These are phyloP conservation scores for Tolypocladium cylindrosporum DNA, from an alignment of 2,329 filamentous ascomycete genomes.

Conservation along the genomic window DNA sequence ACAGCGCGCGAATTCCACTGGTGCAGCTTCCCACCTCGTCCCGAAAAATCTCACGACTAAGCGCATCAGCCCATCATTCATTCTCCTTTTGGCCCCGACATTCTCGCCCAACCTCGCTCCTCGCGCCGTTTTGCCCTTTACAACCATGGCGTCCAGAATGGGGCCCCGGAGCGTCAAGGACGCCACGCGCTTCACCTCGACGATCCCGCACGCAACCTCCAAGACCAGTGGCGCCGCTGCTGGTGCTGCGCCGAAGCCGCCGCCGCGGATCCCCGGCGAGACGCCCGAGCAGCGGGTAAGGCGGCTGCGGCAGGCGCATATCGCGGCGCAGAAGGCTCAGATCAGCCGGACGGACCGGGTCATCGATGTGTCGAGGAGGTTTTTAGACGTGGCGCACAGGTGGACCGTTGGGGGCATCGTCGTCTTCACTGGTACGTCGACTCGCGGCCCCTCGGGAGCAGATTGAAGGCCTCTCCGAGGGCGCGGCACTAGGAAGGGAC, in stretches of 20 bases:
- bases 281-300: slow-evolving; percentile 61
- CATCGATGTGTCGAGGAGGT: slow-evolving; percentile 34
- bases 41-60: slow-evolving; percentile 26
- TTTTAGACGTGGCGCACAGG: slow-evolving; percentile 47
- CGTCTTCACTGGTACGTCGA: slow-evolving; percentile 42
- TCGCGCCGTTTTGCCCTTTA: background rate
- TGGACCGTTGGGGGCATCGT: slow-evolving; percentile 45
- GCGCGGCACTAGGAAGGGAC: background rate
- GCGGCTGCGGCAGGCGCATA: slow-evolving; percentile 56
- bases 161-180: slow-evolving; percentile 63
- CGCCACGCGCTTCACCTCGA: slow-evolving; percentile 59
- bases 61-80: background rate
- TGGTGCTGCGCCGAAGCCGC: slow-evolving; percentile 12
- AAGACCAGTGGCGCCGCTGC: slow-evolving; percentile 37
- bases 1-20: slow-evolving; percentile 16
- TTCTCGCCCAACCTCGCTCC: background rate
- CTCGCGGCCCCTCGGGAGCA: background rate
- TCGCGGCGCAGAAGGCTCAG: slow-evolving; percentile 52
- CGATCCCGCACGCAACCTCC: slow-evolving; percentile 52
- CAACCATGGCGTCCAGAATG: slow-evolving; percentile 30
- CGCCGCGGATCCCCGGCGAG: slow-evolving; percentile 34
- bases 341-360: slow-evolving; percentile 42
- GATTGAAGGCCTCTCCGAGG: background rate
- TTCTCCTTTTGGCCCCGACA: background rate
- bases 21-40: slow-evolving; percentile 6